Conservation (phyloP, 129 eudicot genomes). For the Pseudognaphalium luteoalbum region DNA sequence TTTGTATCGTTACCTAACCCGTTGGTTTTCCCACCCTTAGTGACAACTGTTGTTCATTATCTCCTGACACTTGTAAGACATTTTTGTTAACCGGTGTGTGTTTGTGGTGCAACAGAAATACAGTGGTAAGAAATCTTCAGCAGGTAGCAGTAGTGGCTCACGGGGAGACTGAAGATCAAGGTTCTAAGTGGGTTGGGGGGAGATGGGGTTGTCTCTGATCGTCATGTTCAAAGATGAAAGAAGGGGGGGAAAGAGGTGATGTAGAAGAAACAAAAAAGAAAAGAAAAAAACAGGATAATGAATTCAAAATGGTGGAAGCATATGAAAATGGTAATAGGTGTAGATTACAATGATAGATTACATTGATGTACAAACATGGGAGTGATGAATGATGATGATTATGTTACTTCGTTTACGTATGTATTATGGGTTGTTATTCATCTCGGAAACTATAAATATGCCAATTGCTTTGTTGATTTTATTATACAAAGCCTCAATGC, state of each 20-base stretch:
- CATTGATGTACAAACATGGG: constrained; percentile 33
- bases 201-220: neutral
- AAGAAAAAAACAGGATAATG: constrained; percentile 5
- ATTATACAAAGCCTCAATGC: neutral
- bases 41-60: neutral
- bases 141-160: constrained; percentile 43
- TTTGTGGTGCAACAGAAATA: constrained; percentile 46
- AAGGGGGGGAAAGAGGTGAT: neutral
- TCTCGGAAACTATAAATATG: neutral
- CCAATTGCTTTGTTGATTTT: neutral
- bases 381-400: constrained; percentile 13
- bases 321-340: constrained; percentile 30
- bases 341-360: constrained; percentile 33
- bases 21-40: neutral
- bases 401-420: neutral
- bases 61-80: neutral
- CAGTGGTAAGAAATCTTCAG: constrained; percentile 48
- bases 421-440: too few relatives aligned
- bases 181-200: neutral
- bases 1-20: neutral
- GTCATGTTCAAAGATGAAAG: neutral
- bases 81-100: neutral
- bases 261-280: neutral
- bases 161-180: constrained; percentile 40
- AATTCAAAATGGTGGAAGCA: constrained; percentile 2